Percentiles rank a stretch among this genome's conserved stretches.
Conservation (phyloP, 2,329 filamentous ascomycete genomes). For the Fusarium domesticum region DNA sequence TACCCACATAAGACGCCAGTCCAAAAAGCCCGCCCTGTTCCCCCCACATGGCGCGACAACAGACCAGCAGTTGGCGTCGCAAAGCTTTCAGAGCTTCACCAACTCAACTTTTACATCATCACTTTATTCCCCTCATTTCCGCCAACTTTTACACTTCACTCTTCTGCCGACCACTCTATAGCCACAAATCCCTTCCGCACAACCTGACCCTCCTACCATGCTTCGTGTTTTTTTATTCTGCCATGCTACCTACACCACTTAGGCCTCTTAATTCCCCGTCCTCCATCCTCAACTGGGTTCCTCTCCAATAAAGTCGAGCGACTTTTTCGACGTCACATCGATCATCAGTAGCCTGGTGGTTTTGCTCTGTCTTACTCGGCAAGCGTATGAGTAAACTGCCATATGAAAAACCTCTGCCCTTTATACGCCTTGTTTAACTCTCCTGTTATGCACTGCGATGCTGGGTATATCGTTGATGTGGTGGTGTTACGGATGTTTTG, state of each 20-base stretch:
- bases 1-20: no score
- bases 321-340: neutral
- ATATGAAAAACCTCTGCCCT: no score
- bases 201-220: neutral
- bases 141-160: neutral
- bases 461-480: neutral
- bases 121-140: neutral
- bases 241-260: neutral
- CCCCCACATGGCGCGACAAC: conserved; percentile 7
- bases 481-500: neutral
- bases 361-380: neutral
- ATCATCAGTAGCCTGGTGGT: neutral
- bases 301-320: neutral
- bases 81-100: conserved; percentile 11
- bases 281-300: neutral
- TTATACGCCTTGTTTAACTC: neutral
- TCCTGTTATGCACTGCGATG: neutral
- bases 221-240: neutral
- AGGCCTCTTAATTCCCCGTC: no score
- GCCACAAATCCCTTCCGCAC: neutral
- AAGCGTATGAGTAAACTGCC: no score
- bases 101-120: conserved; percentile 25
- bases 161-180: neutral
- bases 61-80: conserved; percentile 12
- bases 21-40: no score